Evolutionary conservation across 352 stramenopile genomes (phyloP).

Genomic region (Pythium aphanidermatum): DNA sequence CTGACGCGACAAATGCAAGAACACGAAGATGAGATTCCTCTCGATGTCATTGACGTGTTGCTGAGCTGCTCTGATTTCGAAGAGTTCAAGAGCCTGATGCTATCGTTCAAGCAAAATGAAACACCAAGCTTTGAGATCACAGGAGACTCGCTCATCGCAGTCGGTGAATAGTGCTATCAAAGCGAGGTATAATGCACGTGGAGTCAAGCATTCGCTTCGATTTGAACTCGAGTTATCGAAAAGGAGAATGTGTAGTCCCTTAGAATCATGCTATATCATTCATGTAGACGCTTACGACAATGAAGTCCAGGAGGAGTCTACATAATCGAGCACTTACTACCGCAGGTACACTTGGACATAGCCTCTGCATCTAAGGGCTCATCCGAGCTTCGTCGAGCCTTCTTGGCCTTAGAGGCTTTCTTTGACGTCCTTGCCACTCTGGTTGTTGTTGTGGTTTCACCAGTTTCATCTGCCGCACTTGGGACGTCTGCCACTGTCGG

Average conservation of each 20-base stretch:
- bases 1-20: conserved; percentile 77
- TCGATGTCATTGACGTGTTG: conserved; percentile 76
- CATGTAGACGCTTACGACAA: too few relatives aligned
- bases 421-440: conserved; percentile 11
- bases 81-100: conserved; percentile 84
- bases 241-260: too few relatives aligned
- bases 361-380: conserved; percentile 49
- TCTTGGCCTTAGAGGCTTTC: conserved; percentile 16
- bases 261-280: conserved; percentile 2
- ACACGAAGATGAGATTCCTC: conserved; percentile 76
- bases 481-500: conserved; percentile 12
- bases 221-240: too few relatives aligned
- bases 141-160: conserved; percentile 49
- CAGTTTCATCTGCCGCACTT: background rate
- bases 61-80: conserved; percentile 82
- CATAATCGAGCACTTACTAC: conserved; percentile 56
- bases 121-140: conserved; percentile 71
- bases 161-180: conserved; percentile 15
- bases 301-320: conserved; percentile 24
- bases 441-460: conserved; percentile 1
- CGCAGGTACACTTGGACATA: conserved; percentile 64
- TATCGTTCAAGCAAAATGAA: conserved; percentile 85
- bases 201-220: too few relatives aligned
- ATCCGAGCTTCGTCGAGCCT: conserved; percentile 12
- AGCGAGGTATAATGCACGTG: too few relatives aligned